Conservation (phyloP, 2,329 filamentous ascomycete species). For the Emydomyces testavorans region DNA sequence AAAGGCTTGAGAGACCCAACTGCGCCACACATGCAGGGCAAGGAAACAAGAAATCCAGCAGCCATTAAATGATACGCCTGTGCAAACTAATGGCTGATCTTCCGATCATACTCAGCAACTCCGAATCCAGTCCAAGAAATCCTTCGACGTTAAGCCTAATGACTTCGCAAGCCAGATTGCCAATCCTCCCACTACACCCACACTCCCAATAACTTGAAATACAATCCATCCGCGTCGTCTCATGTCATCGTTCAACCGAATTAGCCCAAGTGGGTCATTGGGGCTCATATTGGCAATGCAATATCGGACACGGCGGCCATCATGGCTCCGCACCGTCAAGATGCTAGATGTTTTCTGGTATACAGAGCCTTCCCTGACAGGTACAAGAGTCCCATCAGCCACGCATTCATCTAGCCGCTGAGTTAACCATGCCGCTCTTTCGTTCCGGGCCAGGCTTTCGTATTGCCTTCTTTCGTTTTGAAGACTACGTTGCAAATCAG, state of each 20-base stretch:
- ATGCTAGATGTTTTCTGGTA: conserved; percentile 18
- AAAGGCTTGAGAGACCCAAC: not conserved
- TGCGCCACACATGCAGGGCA: conserved; percentile 2
- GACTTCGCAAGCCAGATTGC: conserved; percentile 49
- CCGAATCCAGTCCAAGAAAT: conserved; percentile 23
- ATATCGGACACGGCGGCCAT: conserved; percentile 25
- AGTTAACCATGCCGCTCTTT: conserved; percentile 58
- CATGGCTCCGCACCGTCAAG: conserved; percentile 20
- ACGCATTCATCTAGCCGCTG: conserved; percentile 56
- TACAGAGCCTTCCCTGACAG: conserved; percentile 33
- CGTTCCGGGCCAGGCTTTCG: conserved; percentile 49
- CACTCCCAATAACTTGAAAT: conserved; percentile 60
- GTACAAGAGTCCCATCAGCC: conserved; percentile 51
- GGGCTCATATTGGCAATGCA: conserved; percentile 35
- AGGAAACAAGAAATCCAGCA: not conserved
- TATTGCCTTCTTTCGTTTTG: conserved; percentile 61
- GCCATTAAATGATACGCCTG: not conserved
- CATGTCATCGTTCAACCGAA: conserved; percentile 57
- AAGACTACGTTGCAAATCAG: conserved; percentile 65
- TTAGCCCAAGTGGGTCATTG: conserved; percentile 68
- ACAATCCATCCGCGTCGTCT: conserved; percentile 54
- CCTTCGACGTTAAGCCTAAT: conserved; percentile 29
- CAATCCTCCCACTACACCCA: conserved; percentile 62
- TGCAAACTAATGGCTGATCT: not conserved
- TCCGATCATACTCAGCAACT: not conserved